Base-by-base conservation (phyloP, 2,329 filamentous ascomycete species). In the Aureobasidium pullulans region DNA sequence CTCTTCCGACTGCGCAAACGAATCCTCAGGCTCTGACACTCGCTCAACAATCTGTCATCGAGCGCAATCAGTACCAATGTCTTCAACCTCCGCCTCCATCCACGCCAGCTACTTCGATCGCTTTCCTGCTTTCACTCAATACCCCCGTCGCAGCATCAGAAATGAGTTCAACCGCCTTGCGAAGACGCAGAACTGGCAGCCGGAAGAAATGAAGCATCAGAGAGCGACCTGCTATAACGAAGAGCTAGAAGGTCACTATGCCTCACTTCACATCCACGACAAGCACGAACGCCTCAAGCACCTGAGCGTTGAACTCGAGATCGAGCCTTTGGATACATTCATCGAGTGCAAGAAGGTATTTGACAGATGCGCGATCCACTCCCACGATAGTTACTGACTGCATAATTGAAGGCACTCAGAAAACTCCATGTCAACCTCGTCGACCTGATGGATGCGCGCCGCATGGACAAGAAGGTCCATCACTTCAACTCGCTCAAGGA, bases 311-410 rank as follows among this genome's bases (percentile, higher is more conserved):
- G 63, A 64, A 29, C 43, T 64, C 10, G 52, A 29, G 4, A 36
- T 64, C 15, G 32, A 40, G 16, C 52, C 57, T 31, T 40, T 37
- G 4, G 7, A n/a, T 13, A 49, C 50, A n/a, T 39, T 64, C 19
- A 59, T 42, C 2, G 3, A 62, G 40, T 64, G 63, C 52, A 63
- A 60, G 57, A 60, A 63, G 63, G 63, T 63, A 37, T 13, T 47
- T 23, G 4, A 34, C 28, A 8, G 9, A 10, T 44, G 4, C 8
- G 7, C 6, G 9, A 28, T 7, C 5, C 15, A n/a, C n/a, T 43
- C 23, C 23, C 8, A 23, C 32, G n/a, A 53, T 11, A 23, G 34
- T 28, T 6, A 15, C 23, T 23, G 23, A 23, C 23, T 15, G 23
- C 32, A 36, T n/a, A 3, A 15, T 23, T 23, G 23, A 23, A 65